Evolutionary conservation across 345 rosid species (phyloP), one percentile per base, ranked within the genome.

Genomic region (Citrus trifoliata): DNA sequence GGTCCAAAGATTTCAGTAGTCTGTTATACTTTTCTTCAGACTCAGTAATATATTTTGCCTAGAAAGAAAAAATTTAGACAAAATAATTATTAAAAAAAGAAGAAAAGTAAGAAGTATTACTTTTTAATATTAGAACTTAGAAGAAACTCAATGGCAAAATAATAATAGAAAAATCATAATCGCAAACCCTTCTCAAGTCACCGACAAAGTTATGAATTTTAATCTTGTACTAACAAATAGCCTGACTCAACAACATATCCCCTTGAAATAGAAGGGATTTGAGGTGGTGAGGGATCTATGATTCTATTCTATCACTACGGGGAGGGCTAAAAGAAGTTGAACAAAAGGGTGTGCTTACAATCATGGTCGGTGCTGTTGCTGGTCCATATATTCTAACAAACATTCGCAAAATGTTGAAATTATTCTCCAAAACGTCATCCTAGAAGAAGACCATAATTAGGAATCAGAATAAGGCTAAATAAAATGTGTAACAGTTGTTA

Each of bases 351-450:
- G 28, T 80, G 80, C 89, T 84, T 72, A 94, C 98, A 86, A 95
- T 86, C 83, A 87, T 85, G 61, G 91, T 77, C 62, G 96, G 91
- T 27, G 98, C 99, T 28, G 67, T 78, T 3, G 91, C 78, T 18
- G 97, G 81, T 61, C 99, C 98, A 73, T 90, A 93, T 71, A 93
- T 86, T 70, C 88, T 82, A 67, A 93, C 88, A 83, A 95, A 91
- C 98, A 95, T 90, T 46, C 98, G 90, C 78, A 93, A 80, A 62
- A 91, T 81, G 67, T 93, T 95, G 88, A 93, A 93, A 84, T 67
- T 88, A 81, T 95, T 95, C 78, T 93, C 93, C 40, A 91, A 40
- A 19, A 91, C 97, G 82, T 95, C 98, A 32, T 93, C 97, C 99
- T 93, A 80, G 76, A 84, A 18, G 70, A 53, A 38, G 59, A 71